These are phyloP conservation scores for Mortierella sp. DNA, from an alignment of 371 early-diverging fungal species.

Conservation along the genomic window DNA sequence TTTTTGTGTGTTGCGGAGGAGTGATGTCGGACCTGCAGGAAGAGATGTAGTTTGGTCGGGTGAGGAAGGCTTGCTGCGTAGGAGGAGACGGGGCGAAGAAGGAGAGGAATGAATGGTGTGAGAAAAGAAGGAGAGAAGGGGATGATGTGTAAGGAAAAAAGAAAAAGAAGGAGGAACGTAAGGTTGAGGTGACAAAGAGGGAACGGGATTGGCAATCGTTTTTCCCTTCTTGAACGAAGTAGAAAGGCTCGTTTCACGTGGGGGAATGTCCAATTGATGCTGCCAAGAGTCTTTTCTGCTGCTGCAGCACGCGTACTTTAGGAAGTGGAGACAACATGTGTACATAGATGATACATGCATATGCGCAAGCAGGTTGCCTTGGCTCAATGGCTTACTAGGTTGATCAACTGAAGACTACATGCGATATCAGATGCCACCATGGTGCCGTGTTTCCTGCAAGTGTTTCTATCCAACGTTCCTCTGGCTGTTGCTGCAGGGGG, in stretches of 20 bases:
- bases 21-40: background rate
- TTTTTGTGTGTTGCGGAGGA: background rate
- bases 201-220: conserved; percentile 10
- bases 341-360: background rate
- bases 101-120: too few species aligned
- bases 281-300: background rate
- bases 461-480: too few species aligned
- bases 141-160: background rate
- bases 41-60: background rate
- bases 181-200: background rate
- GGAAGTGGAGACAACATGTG: background rate
- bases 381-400: too few species aligned
- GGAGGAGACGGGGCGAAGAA: background rate
- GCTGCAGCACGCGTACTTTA: background rate
- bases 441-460: background rate
- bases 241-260: background rate
- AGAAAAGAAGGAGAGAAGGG: background rate
- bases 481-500: background rate
- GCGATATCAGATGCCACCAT: background rate
- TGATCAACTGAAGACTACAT: background rate
- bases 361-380: background rate
- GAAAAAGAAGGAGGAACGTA: background rate
- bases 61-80: background rate
- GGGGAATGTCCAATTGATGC: background rate
- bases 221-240: background rate